Base-by-base conservation (phyloP, 768 basidiomycete genomes). In the Auriscalpium microsporum region DNA sequence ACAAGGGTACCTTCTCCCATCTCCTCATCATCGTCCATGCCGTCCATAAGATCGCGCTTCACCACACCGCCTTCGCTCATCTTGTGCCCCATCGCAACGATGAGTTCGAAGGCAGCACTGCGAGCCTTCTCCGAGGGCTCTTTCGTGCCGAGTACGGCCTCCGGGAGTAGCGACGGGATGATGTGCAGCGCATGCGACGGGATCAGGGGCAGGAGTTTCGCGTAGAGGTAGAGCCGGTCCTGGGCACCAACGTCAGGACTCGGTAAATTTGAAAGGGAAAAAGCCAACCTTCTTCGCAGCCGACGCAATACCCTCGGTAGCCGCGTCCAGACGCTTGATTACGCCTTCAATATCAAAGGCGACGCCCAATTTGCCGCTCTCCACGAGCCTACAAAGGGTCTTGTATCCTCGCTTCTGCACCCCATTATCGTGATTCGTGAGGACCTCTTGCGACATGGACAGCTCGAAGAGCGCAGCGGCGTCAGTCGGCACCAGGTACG, bases 371-470 rank as follows among this genome's bases (percentile, higher is more conserved):
- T 86, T 85, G 0, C 75, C 77, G 51, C 74, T 74, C 64, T 87
- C 86, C n/a, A 85, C 69, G 44, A 93, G 68, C 61, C 86, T 86
- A 35, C 86, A 77, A 14, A 98, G 76, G 16, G 88, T 83, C 65
- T 95, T 88, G 73, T 98, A 98, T 9, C 86, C 90, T 62, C 94
- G 90, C 72, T 99, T 99, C 72, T 98, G 95, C 6, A 95, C 84
- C 3, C 84, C 91, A 50, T 89, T 89, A 64, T 97, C 93, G 62
- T 75, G 80, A 62, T 82, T 83, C 52, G 80, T 79, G 6, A 98
- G 74, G 21, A 96, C 79, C 34, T 82, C 79, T 1, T 76, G 66
- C 0, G 79, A 75, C n/a, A 90, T 73, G 55, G 80, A 87, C n/a
- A 86, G 71, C 23, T 80, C 74, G 68, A 91, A 86, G 14, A 96